Conservation (phyloP, 1,284 basidiomycete genomes). For the Schizopora paradoxa region DNA sequence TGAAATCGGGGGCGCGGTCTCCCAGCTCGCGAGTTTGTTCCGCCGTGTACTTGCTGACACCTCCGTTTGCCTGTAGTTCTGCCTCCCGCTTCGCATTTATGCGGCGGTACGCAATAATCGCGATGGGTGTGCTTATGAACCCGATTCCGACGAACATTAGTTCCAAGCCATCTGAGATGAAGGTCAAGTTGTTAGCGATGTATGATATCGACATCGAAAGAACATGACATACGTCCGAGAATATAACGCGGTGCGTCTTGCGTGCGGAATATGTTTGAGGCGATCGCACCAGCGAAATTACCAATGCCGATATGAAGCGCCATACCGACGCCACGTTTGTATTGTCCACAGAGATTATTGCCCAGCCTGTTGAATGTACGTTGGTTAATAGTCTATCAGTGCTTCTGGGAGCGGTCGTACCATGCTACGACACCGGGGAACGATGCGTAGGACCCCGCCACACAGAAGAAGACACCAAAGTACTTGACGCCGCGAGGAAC, state of each 20-base stretch:
- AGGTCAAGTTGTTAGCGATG: background rate
- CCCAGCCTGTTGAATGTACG: slow-evolving; percentile 36
- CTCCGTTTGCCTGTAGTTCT: slow-evolving; percentile 21
- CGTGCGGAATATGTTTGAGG: slow-evolving; percentile 55
- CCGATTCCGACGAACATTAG: slow-evolving; percentile 66
- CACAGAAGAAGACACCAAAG: slow-evolving; percentile 61
- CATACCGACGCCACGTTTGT: slow-evolving; percentile 61
- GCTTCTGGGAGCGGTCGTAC: slow-evolving; percentile 30
- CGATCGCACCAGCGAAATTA: slow-evolving; percentile 51
- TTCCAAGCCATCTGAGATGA: slow-evolving; percentile 49
- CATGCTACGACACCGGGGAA: slow-evolving; percentile 64
- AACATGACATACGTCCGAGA: slow-evolving; percentile 47
- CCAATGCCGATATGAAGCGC: slow-evolving; percentile 60
- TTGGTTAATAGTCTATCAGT: background rate
- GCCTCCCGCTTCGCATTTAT: slow-evolving; percentile 44
- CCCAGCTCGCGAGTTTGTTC: no score
- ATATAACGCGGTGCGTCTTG: slow-evolving; percentile 56
- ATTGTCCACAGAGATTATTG: slow-evolving; percentile 58
- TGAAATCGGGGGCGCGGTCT: slow-evolving; percentile 49
- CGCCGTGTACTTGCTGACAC: slow-evolving; percentile 33
- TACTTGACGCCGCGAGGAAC: slow-evolving; percentile 51
- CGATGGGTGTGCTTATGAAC: slow-evolving; percentile 44
- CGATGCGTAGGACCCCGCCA: slow-evolving; percentile 53
- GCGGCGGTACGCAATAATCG: slow-evolving; percentile 44
- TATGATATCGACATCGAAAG: slow-evolving; percentile 2